Evolutionary conservation across 2,329 filamentous ascomycete genomes (phyloP).

Genomic region (Fusarium palustre): DNA sequence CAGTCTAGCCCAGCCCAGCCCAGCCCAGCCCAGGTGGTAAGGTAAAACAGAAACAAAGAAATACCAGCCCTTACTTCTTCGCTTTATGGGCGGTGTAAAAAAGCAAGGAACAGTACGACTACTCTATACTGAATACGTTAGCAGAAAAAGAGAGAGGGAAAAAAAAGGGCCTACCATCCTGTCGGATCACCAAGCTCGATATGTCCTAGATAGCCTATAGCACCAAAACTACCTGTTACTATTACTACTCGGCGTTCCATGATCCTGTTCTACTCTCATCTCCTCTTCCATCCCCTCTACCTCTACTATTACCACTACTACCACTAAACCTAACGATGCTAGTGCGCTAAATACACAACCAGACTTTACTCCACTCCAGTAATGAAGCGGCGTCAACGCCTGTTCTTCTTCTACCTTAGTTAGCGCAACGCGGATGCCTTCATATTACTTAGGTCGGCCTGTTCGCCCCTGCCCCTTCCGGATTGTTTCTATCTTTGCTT

Average conservation of each 20-base stretch:
- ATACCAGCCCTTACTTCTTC: background rate
- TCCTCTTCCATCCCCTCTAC: background rate
- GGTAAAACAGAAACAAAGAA: slow-evolving; percentile 25
- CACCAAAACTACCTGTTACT: slow-evolving; percentile 23
- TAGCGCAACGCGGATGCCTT: slow-evolving; percentile 49
- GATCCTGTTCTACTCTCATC: background rate
- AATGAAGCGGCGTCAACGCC: slow-evolving; percentile 47
- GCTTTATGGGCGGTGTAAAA: background rate
- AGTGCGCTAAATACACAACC: slow-evolving; percentile 15
- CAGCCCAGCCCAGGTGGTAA: background rate
- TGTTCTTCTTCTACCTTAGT: slow-evolving; percentile 22
- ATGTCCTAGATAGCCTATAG: slow-evolving; percentile 31
- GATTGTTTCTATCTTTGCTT: slow-evolving; percentile 6
- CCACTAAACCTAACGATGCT: background rate
- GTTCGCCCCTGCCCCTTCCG: slow-evolving; percentile 37
- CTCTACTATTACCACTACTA: background rate
- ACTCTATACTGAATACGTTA: background rate
- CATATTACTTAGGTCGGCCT: slow-evolving; percentile 44
- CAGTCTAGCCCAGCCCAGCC: background rate
- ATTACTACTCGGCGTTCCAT: background rate
- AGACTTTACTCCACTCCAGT: slow-evolving; percentile 40
- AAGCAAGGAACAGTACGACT: background rate
- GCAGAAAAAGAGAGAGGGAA: background rate
- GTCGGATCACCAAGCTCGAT: slow-evolving; percentile 31
- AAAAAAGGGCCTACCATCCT: slow-evolving; percentile 24